A percentile compares a stretch with the other conserved stretches of the same genome.
Evolutionary conservation across 2,329 filamentous ascomycete species (phyloP).

Genomic region (Neocatenulostroma microsporum): DNA sequence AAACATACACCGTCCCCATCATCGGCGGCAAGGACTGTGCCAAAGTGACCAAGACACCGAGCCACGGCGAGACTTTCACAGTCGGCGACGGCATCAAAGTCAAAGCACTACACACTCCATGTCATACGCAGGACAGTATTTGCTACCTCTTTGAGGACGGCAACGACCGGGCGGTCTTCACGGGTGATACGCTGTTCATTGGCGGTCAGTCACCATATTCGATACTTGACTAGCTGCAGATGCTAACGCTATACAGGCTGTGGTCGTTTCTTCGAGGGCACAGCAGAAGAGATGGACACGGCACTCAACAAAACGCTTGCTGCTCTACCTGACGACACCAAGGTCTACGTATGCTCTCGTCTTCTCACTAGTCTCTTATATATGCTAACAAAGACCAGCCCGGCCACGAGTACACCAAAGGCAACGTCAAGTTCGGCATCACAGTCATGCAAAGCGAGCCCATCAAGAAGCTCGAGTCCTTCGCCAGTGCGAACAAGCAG

Average conservation of each 20-base stretch:
- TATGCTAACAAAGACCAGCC: too few relatives aligned
- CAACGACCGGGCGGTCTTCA: slow-evolving; percentile 73
- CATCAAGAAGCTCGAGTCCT: slow-evolving; percentile 68
- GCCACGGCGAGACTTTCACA: slow-evolving; percentile 67
- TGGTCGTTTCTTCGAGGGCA: slow-evolving; percentile 93
- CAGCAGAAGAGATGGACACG: slow-evolving; percentile 80
- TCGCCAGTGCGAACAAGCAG: slow-evolving; percentile 70
- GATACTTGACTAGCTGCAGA: too few relatives aligned
- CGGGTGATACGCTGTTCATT: slow-evolving; percentile 92
- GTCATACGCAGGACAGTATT: slow-evolving; percentile 97
- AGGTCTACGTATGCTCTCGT: slow-evolving; percentile 74
- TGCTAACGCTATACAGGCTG: slow-evolving; percentile 53
- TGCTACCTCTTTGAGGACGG: slow-evolving; percentile 88
- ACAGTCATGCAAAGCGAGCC: slow-evolving; percentile 67
- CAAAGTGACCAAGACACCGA: slow-evolving; percentile 67
- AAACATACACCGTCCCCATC: slow-evolving; percentile 60
- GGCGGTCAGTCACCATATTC: slow-evolving; percentile 51
- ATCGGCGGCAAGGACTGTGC: slow-evolving; percentile 84
- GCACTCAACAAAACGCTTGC: slow-evolving; percentile 82
- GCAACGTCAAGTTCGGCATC: slow-evolving; percentile 81
- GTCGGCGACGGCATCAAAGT: slow-evolving; percentile 74
- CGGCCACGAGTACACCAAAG: slow-evolving; percentile 97
- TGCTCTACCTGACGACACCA: slow-evolving; percentile 77
- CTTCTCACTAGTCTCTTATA: too few relatives aligned
- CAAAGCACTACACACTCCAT: slow-evolving; percentile 87